phyloP scores from a whole-genome alignment of 352 stramenopile species.

The Halophytophthora polymorphica region DNA sequence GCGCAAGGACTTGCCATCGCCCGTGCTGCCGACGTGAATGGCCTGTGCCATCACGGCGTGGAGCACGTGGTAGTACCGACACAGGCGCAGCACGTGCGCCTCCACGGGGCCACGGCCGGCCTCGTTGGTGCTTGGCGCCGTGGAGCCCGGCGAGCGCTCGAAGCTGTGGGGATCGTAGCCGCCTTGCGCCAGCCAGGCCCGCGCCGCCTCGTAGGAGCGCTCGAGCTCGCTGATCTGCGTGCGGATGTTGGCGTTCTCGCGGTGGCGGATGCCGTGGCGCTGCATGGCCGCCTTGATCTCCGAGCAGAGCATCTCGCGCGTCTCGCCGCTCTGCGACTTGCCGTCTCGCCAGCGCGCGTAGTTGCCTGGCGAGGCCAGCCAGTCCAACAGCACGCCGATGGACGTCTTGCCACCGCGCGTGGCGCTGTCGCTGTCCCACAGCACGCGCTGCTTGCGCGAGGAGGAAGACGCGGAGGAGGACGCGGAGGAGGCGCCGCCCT shows the following conservation, averaged over 20 bases:
- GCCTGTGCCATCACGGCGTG: conserved; percentile 51
- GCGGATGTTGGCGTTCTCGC: conserved; percentile 79
- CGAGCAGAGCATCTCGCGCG: conserved; percentile 63
- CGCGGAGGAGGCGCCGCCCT: background rate
- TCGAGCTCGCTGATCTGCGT: conserved; percentile 80
- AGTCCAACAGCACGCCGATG: conserved; percentile 66
- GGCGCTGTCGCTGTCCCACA: conserved; percentile 71
- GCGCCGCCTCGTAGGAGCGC: conserved; percentile 51
- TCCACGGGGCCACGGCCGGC: conserved; percentile 26
- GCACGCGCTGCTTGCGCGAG: conserved; percentile 56
- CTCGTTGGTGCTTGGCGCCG: conserved; percentile 7
- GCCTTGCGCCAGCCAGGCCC: conserved; percentile 51
- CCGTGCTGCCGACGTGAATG: too few relatives aligned
- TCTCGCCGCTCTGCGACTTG: conserved; percentile 67
- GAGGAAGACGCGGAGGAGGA: background rate
- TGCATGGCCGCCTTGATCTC: conserved; percentile 69
- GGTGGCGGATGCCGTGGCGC: conserved; percentile 57
- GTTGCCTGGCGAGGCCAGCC: conserved; percentile 58
- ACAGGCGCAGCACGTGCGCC: conserved; percentile 54
- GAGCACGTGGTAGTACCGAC: conserved; percentile 69
- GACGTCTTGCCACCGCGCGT: conserved; percentile 68
- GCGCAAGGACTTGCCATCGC: conserved; percentile 19
- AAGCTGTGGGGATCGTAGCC: conserved; percentile 30
- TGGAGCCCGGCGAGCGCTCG: conserved; percentile 9
- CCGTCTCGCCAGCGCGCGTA: conserved; percentile 65